Conservation (phyloP, 257 asterid genomes). For the Solanum bukasovii region DNA sequence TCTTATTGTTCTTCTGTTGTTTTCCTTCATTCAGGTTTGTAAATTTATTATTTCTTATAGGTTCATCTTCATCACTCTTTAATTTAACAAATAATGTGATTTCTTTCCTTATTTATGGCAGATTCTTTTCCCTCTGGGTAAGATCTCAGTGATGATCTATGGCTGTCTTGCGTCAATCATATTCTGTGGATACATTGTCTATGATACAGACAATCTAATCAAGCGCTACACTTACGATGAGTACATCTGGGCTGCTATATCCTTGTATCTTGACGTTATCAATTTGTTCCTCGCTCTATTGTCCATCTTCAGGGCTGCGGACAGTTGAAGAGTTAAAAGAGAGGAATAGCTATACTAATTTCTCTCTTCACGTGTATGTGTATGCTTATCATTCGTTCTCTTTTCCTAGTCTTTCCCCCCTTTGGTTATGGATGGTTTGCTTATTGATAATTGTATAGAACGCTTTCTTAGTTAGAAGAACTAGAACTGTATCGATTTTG, state of each 20-base stretch:
- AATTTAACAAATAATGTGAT: neutral
- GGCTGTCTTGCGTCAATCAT: conserved; percentile 25
- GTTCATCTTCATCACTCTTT: neutral
- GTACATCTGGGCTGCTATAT: conserved; percentile 53
- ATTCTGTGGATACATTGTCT: conserved; percentile 39
- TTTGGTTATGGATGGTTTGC: neutral
- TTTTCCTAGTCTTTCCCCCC: neutral
- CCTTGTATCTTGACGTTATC: conserved; percentile 46
- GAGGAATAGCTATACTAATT: neutral
- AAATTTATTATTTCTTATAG: neutral
- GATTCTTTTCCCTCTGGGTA: conserved; percentile 50
- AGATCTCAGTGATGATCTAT: conserved; percentile 24
- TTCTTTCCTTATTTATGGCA: conserved; percentile 8
- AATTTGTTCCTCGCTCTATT: conserved; percentile 30
- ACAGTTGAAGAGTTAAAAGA: conserved; percentile 12
- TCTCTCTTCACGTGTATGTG: neutral
- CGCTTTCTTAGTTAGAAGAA: neutral
- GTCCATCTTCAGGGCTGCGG: conserved; percentile 19
- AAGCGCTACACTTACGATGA: conserved; percentile 38
- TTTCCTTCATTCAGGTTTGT: conserved; percentile 43
- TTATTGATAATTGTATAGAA: neutral
- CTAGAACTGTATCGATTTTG: neutral
- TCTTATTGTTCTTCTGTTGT: conserved; percentile 18
- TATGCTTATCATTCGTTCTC: neutral
- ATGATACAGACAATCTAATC: conserved; percentile 39